These are phyloP conservation scores for Ampelocalamus luodianensis DNA, from an alignment of 176 grass and related monocot genomes.

Conservation along the genomic window DNA sequence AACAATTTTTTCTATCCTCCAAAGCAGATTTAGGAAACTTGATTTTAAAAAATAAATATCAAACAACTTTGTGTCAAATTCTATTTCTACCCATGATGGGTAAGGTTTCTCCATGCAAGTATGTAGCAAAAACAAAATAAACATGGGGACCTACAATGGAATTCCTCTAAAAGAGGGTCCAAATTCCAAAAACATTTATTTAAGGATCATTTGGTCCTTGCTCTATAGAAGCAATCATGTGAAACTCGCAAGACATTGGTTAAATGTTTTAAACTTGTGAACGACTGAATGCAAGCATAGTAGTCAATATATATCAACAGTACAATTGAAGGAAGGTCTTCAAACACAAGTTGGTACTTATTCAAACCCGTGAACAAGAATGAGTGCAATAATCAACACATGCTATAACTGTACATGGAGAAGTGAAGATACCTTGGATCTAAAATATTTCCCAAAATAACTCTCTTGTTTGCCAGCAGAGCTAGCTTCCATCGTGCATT, in stretches of 20 bases:
- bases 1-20: background rate
- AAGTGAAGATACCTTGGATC: conserved; percentile 74
- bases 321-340: background rate
- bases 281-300: background rate
- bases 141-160: background rate
- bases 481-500: too few relatives aligned
- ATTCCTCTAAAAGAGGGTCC: too few relatives aligned
- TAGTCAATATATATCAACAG: conserved; percentile 14
- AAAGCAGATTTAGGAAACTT: background rate
- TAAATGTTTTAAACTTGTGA: background rate
- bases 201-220: too few relatives aligned
- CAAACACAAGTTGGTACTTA: conserved; percentile 11
- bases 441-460: conserved; percentile 56
- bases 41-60: background rate
- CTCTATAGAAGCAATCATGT: background rate
- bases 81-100: background rate
- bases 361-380: conserved; percentile 25
- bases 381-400: conserved; percentile 25
- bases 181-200: too few relatives aligned
- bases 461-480: too few relatives aligned
- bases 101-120: background rate
- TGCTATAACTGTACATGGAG: conserved; percentile 34
- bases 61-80: background rate
- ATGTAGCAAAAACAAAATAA: background rate
- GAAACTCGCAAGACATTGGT: background rate